These are phyloP conservation scores for Cajanus cajan DNA, from an alignment of 306 rosid species.

Conservation along the genomic window DNA sequence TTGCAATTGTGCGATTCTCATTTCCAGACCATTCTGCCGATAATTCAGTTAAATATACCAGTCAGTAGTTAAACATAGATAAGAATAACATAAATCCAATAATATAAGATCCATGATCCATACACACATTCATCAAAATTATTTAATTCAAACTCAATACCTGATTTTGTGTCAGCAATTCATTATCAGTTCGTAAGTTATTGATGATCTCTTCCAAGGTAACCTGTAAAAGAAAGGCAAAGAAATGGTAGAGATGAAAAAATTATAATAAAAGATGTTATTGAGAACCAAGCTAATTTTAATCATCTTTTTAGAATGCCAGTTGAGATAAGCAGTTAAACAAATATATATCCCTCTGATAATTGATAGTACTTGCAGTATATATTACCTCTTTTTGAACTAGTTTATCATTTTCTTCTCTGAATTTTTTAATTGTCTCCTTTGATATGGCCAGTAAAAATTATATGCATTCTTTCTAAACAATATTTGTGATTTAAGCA, in stretches of 20 bases:
- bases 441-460: constrained; percentile 31
- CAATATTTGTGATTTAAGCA: constrained; percentile 4
- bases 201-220: constrained; percentile 52
- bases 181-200: constrained; percentile 50
- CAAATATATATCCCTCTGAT: neutral
- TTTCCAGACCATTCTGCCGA: constrained; percentile 57
- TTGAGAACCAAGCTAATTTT: neutral
- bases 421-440: constrained; percentile 41
- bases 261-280: neutral
- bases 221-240: constrained; percentile 47
- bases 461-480: neutral
- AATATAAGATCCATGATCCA: constrained; percentile 19
- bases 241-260: constrained; percentile 16
- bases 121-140: constrained; percentile 6
- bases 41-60: constrained; percentile 19
- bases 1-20: constrained; percentile 50
- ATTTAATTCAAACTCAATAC: constrained; percentile 37
- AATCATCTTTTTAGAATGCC: constrained; percentile 13
- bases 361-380: constrained; percentile 2
- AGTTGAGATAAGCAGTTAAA: constrained; percentile 1
- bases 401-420: constrained; percentile 40
- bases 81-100: constrained; percentile 20
- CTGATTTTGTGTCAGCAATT: constrained; percentile 40
- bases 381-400: constrained; percentile 50
- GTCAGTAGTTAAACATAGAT: constrained; percentile 17